Percentiles rank a stretch among this genome's conserved stretches.
These are phyloP conservation scores for Beauveria pseudobassiana DNA, from an alignment of 2,329 filamentous ascomycete species.

Conservation along the genomic window DNA sequence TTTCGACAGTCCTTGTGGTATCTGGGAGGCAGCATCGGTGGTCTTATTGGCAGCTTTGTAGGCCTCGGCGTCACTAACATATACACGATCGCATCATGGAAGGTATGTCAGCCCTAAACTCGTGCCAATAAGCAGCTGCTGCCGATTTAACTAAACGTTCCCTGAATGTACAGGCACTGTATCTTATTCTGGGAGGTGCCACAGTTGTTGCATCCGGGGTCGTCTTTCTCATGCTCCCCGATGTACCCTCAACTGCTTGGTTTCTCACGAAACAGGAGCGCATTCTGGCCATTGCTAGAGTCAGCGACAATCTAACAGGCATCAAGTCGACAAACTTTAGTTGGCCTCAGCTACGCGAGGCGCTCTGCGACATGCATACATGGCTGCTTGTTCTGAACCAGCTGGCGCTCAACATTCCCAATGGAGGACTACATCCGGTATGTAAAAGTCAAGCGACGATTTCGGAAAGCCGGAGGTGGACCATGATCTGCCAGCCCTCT, in stretches of 20 bases:
- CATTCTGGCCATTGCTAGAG: conserved; percentile 56
- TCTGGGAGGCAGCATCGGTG: conserved; percentile 19
- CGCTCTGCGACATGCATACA: not conserved
- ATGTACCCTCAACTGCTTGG: conserved; percentile 28
- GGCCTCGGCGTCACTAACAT: conserved; percentile 19
- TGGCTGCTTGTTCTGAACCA: conserved; percentile 15
- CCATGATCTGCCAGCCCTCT: too few species aligned
- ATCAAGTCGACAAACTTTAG: conserved; percentile 18
- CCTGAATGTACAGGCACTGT: not conserved
- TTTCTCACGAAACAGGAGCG: conserved; percentile 55
- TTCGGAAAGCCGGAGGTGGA: too few species aligned
- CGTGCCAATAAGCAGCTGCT: not conserved
- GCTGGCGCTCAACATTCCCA: conserved; percentile 21
- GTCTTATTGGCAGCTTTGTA: conserved; percentile 19
- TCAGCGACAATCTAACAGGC: conserved; percentile 47
- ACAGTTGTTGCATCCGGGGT: conserved; percentile 1
- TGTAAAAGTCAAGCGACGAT: too few species aligned
- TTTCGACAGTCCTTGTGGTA: conserved; percentile 22
- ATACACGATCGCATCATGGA: not conserved
- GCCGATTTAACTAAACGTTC: not conserved
- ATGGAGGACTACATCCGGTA: conserved; percentile 19
- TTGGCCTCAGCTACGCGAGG: not conserved
- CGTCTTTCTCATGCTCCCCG: not conserved
- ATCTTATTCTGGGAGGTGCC: conserved; percentile 4
- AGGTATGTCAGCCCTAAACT: not conserved